A percentile compares a stretch with the other conserved stretches of the same genome.
Evolutionary conservation across 2,329 filamentous ascomycete genomes (phyloP).

Genomic region (Fusarium sp.): DNA sequence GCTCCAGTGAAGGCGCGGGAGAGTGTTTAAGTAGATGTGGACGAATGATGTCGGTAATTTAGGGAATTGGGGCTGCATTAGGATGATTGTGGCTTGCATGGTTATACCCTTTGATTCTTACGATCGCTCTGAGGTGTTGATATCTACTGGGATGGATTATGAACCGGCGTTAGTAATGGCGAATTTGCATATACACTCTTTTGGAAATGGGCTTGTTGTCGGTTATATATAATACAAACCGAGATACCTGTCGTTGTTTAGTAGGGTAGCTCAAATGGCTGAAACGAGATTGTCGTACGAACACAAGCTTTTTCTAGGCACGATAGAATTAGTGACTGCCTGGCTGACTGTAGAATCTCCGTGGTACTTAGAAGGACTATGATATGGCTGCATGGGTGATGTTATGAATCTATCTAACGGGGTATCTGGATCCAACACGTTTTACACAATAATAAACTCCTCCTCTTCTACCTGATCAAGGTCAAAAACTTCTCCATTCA

Average conservation of each 20-base stretch:
- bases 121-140: slow-evolving; percentile 26
- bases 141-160: slow-evolving; percentile 15
- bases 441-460: slow-evolving; percentile 50
- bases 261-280: background rate
- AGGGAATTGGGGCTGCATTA: background rate
- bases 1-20: slow-evolving; percentile 57
- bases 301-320: background rate
- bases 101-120: slow-evolving; percentile 46
- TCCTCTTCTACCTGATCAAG: slow-evolving; percentile 45
- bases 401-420: background rate
- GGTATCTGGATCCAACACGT: slow-evolving; percentile 32
- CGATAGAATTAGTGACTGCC: background rate
- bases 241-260: background rate
- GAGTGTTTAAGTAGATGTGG: slow-evolving; percentile 50
- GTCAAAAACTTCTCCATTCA: slow-evolving; percentile 53
- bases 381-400: background rate
- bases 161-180: slow-evolving; percentile 32
- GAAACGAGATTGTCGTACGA: slow-evolving; percentile 1
- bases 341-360: background rate
- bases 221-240: background rate
- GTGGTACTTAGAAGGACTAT: background rate
- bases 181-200: slow-evolving; percentile 22
- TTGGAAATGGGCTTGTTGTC: slow-evolving; percentile 9
- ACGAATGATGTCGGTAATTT: background rate
- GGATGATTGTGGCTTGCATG: slow-evolving; percentile 11